Base-by-base conservation (phyloP, 768 basidiomycete genomes). In the Cantharellus cinnabarinus region DNA sequence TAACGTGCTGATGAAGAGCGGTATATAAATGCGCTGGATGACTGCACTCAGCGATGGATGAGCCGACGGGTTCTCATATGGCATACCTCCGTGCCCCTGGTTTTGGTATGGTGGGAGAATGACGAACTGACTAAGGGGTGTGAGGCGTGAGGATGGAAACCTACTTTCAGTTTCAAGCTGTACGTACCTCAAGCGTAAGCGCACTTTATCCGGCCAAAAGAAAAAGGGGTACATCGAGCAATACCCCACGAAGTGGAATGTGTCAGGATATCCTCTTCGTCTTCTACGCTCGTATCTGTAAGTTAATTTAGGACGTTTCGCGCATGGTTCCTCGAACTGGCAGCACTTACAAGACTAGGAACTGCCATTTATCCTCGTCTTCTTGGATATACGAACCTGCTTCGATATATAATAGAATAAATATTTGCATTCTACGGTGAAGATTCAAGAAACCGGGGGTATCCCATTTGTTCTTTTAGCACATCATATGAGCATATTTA, bases 191-290 rank as follows among this genome's bases (percentile, higher is more conserved):
- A 98, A 71, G 63, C 95, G 78, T 68, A 97, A 66, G 39, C 95
- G 80, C 59, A 85, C 79, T 66, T 77, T 85, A 67, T 95, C 94
- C 3, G 95, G 95, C 71, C 85, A 98, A 70, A 83, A 85, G 72
- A 90, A 95, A 71, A 99, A 99, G 15, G 87, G 86, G 68, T 93
- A 98, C 42, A 98, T 74, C 1, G 91, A 89, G 2, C 89, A 86
- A 70, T 94, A 99, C 5, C 94, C 94, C 53, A 85, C 77, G 64
- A 98, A 95, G 71, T 97, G 94, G 69, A 95, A 94, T 3, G 82
- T 79, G 10, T 71, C 63, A 2, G 74, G 73, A 15, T 72, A 64
- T 42, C 69, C 71, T 64, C 68, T 75, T 61, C 83, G 75, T 67
- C 79, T 82, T 39, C 89, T 80, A 65, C 84, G 87, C 70, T 97